A percentile compares a stretch with the other conserved stretches of the same genome.
phyloP scores from a whole-genome alignment of 108 stramenopile genomes.

The Hondaea fermentalgiana region DNA sequence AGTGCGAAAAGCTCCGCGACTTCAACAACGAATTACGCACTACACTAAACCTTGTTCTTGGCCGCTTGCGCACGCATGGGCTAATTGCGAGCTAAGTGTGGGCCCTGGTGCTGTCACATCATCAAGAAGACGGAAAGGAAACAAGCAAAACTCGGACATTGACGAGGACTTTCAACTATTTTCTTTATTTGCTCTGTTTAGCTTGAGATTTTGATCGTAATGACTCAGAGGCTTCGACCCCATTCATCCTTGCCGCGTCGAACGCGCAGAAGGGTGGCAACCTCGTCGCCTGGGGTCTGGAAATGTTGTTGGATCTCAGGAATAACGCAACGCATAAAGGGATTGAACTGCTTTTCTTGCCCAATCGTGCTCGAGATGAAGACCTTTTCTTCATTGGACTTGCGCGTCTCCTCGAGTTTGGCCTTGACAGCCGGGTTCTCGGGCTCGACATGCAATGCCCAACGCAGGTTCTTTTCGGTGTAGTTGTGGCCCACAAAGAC shows the following conservation, averaged over 20 bases:
- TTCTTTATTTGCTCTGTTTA: too few species aligned
- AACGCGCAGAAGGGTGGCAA: constrained; percentile 30
- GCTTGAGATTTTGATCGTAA: too few species aligned
- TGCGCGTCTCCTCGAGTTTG: constrained; percentile 30
- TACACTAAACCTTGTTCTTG: neutral
- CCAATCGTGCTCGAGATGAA: constrained; percentile 55
- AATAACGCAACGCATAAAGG: constrained; percentile 51
- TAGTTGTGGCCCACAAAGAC: constrained; percentile 68
- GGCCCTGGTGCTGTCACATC: too few species aligned
- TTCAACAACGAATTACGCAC: neutral
- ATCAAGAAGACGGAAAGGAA: too few species aligned
- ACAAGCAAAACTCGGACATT: too few species aligned
- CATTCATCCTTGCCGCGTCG: constrained; percentile 45
- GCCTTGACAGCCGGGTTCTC: constrained; percentile 37
- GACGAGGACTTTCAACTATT: too few species aligned
- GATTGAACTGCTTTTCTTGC: constrained; percentile 50
- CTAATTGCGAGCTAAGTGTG: neutral
- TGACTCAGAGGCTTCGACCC: neutral
- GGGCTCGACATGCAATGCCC: constrained; percentile 53
- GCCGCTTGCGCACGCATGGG: neutral
- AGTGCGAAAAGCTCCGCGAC: constrained; percentile 3
- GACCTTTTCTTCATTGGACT: neutral
- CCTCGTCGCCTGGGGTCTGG: constrained; percentile 24
- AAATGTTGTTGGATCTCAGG: constrained; percentile 29
- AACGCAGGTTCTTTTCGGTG: constrained; percentile 55